Evolutionary conservation across 2,329 filamentous ascomycete species (phyloP).

Genomic region (Penicillium aurantiogriseum): DNA sequence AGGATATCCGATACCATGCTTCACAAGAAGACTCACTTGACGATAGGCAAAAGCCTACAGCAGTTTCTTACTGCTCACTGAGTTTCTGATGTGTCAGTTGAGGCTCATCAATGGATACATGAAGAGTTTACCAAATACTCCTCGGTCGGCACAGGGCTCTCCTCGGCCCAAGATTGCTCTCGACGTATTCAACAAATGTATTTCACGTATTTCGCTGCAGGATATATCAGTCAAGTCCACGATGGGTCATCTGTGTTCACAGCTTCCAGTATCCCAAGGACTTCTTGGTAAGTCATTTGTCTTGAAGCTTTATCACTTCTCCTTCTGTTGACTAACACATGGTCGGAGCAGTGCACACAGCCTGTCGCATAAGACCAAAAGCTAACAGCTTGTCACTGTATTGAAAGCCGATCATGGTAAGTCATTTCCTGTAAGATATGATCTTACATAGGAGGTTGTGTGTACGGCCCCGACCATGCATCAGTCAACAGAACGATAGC

Average conservation of each 20-base stretch:
- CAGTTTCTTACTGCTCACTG: not conserved
- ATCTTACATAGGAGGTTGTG: not conserved
- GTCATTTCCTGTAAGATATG: too few relatives aligned
- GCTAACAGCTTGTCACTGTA: not conserved
- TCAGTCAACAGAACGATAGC: not conserved
- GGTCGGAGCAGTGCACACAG: too few relatives aligned
- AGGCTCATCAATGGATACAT: not conserved
- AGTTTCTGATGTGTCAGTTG: not conserved
- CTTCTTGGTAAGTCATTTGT: not conserved
- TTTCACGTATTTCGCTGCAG: not conserved
- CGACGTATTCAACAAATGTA: not conserved
- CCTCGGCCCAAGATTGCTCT: not conserved
- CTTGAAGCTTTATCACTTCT: too few relatives aligned
- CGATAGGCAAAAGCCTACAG: not conserved
- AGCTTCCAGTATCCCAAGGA: not conserved
- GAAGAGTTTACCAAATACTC: not conserved
- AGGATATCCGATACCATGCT: not conserved
- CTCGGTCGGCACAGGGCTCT: not conserved
- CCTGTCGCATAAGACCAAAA: not conserved
- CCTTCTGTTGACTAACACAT: not conserved
- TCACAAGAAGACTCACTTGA: not conserved
- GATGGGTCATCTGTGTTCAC: not conserved
- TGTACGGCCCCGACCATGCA: not conserved
- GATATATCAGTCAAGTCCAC: not conserved
- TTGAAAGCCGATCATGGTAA: not conserved